Percentiles rank a stretch among this genome's conserved stretches.
phyloP scores from a whole-genome alignment of 2,329 filamentous ascomycete species.

The Aspergillus sp. region DNA sequence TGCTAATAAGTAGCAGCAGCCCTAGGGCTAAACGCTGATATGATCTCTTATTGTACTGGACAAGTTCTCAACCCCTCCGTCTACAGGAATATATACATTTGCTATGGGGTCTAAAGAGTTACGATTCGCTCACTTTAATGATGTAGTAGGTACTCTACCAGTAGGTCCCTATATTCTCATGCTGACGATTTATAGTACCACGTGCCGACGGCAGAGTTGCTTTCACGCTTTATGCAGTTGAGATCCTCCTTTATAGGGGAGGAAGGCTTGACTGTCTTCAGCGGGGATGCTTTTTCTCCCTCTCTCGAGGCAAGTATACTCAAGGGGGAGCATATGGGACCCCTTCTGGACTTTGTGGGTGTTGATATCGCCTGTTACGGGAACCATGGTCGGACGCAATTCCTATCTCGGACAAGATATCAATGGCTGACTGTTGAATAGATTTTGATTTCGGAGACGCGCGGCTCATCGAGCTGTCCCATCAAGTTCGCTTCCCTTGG shows the following conservation, averaged over 20 bases:
- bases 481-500: conserved; percentile 11
- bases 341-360: conserved; percentile 11
- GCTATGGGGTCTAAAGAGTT: background rate
- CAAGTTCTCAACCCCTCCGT: no score
- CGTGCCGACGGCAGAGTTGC: conserved; percentile 1
- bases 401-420: background rate
- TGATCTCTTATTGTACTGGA: no score
- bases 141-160: conserved; percentile 2
- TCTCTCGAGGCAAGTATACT: conserved; percentile 16
- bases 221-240: conserved; percentile 4
- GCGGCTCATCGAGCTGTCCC: conserved; percentile 11
- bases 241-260: conserved; percentile 2
- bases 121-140: conserved; percentile 10
- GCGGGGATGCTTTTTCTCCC: conserved; percentile 17
- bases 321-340: conserved; percentile 15
- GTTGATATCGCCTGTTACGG: conserved; percentile 16
- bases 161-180: background rate
- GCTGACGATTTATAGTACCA: conserved; percentile 2
- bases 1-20: no score
- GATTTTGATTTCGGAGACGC: conserved; percentile 15
- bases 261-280: conserved; percentile 10
- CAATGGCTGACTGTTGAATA: background rate
- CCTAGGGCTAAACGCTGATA: no score
- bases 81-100: no score
- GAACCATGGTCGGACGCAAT: conserved; percentile 13